Percentiles rank a stretch among this genome's conserved stretches.
phyloP scores from a whole-genome alignment of 306 rosid species.

The Arachis hypogaea region DNA sequence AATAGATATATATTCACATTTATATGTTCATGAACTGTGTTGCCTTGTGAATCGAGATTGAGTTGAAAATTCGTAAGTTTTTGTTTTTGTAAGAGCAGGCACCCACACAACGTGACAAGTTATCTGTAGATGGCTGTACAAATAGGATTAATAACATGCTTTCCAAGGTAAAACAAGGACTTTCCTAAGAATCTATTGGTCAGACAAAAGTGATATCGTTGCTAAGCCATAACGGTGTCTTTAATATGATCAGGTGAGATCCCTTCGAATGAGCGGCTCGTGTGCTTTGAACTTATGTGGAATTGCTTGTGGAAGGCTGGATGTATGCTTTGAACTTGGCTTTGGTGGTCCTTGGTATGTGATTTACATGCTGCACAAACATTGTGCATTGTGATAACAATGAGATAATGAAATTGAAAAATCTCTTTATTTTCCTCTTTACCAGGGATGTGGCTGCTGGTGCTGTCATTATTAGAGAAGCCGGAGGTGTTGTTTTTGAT shows the following conservation, averaged over 20 bases:
- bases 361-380: constrained; percentile 10
- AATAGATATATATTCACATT: neutral
- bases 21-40: neutral
- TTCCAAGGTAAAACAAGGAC: constrained; percentile 58
- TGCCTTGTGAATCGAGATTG: constrained; percentile 21
- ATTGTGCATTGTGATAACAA: neutral
- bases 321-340: constrained; percentile 62
- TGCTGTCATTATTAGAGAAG: constrained; percentile 81
- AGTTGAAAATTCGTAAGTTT: constrained; percentile 26
- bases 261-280: constrained; percentile 77
- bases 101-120: constrained; percentile 73
- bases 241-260: constrained; percentile 73
- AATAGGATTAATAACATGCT: constrained; percentile 66
- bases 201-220: constrained; percentile 20
- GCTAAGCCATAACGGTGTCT: constrained; percentile 20
- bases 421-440: constrained; percentile 34
- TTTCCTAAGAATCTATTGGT: neutral
- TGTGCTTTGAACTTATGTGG: constrained; percentile 90
- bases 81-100: constrained; percentile 53
- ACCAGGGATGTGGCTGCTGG: constrained; percentile 92
- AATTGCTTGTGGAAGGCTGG: constrained; percentile 86
- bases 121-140: constrained; percentile 65
- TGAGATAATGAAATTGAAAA: constrained; percentile 21
- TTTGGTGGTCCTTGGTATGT: constrained; percentile 93
- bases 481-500: constrained; percentile 83